phyloP scores from a whole-genome alignment of 1,284 basidiomycete species.

The Kwoniella shivajii region DNA sequence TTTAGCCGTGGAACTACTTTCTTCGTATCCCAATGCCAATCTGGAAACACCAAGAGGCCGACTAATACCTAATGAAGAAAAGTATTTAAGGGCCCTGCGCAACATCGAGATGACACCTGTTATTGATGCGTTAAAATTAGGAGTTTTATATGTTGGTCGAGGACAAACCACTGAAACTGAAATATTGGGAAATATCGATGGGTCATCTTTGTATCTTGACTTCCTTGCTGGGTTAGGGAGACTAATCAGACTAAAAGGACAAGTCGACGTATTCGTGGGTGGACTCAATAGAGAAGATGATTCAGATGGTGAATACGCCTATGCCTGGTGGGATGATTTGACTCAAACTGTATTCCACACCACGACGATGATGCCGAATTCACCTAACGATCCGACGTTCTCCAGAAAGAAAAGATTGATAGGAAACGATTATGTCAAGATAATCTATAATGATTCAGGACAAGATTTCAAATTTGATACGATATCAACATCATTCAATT shows the following conservation, averaged over 20 bases:
- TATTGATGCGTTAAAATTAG: constrained; percentile 97
- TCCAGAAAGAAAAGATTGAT: constrained; percentile 89
- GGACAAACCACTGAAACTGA: constrained; percentile 83
- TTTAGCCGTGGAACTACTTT: constrained; percentile 77
- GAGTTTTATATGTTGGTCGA: constrained; percentile 92
- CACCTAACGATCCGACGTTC: constrained; percentile 66
- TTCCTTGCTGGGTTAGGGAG: constrained; percentile 89
- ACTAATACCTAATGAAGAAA: constrained; percentile 57
- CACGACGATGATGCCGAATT: constrained; percentile 93
- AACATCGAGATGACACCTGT: constrained; percentile 85
- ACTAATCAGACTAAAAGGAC: constrained; percentile 85
- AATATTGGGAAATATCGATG: constrained; percentile 87
- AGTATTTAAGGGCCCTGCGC: constrained; percentile 66
- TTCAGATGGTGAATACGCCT: constrained; percentile 80
- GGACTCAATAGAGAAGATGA: constrained; percentile 84
- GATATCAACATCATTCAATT: constrained; percentile 89
- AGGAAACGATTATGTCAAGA: constrained; percentile 91
- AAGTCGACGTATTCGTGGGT: constrained; percentile 91
- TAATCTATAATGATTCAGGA: constrained; percentile 97
- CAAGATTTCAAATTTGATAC: constrained; percentile 86
- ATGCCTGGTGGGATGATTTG: constrained; percentile 99
- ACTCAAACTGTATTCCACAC: constrained; percentile 94
- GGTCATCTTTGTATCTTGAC: constrained; percentile 90
- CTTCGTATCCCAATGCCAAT: constrained; percentile 67
- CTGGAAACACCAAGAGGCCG: constrained; percentile 49